Evolutionary conservation across 257 asterid genomes (phyloP), one percentile per base, ranked within the genome.

Genomic region (Solanum arcanum): DNA sequence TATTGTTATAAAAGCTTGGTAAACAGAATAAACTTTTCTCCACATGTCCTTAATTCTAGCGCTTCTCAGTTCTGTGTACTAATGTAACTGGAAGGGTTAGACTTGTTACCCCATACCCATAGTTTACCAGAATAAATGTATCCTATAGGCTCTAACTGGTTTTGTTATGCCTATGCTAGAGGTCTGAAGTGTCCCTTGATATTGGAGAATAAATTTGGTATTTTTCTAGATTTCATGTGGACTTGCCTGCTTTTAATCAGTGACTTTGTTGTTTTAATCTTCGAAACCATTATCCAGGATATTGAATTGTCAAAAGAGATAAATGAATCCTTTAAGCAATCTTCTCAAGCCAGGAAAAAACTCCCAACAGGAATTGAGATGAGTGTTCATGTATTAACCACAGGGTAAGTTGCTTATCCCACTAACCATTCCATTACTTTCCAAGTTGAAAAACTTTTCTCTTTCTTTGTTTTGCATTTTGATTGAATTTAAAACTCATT

Each of bases 311-410:
- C 99, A 44, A 97, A 94, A 90, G 99, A 97, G 93, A 96, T 97
- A 73, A 97, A 97, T 88, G 99, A 97, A 86, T 97, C 99, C 39
- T 97, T 97, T 93, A 97, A 92, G 94, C 99, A 97, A 89, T 97
- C 99, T 86, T 95, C 99, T 86, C 99, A 97, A 93, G 99, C 99
- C 84, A 93, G 99, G 86, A 95, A 95, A 5, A 97, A 97, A 88
- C 99, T 97, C 69, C 99, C 99, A 77, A 94, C 98, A 25, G 99
- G 99, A 84, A 97, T 97, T 33, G 99, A 97, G 96, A 90, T 97
- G 99, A 97, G 99, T 46, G 99, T 97, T 86, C 99, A 97, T 77
- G 99, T 97, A 88, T 89, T 97, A 90, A 97, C 99, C 85, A 96
- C 98, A 73, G 99, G 99, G 98, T 94, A 86, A 68, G 92, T 81